Evolutionary conservation across 495 filamentous ascomycete genomes (phyloP), one percentile per base, ranked within the genome.

Genomic region (Aspergillus asperescens): DNA sequence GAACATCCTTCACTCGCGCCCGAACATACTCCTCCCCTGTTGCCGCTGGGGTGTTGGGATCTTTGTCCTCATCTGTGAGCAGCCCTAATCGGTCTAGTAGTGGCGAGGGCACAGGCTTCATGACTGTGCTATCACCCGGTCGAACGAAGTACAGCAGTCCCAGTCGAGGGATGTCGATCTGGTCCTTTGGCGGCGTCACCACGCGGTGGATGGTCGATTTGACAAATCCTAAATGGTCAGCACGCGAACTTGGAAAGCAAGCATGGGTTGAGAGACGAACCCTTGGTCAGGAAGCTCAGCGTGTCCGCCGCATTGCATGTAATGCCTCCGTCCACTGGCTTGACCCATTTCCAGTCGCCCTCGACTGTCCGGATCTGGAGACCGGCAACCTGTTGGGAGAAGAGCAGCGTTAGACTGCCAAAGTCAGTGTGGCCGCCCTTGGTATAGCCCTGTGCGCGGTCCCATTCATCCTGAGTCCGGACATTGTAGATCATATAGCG

Each of bases 401-500:
- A 81, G 0, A 81, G 63, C n/a, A 82, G 58, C 0, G 77, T 81
- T 24, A 81, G 43, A 23, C 67, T 74, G 22, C 74, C 75, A 49
- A 78, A 80, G 59, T 82, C 79, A 9, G 76, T 81, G 55, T 81
- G 78, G 1, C 76, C 78, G n/a, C 70, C 65, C 7, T 62, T 64
- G 44, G 69, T 75, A 19, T 71, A 66, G 38, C 65, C 69, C 27
- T 73, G 66, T 15, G 59, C 67, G 10, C 67, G 66, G 3, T 62
- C 74, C 45, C 74, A 67, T 38, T 77, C 76, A 35, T 77, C 77
- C 2, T 66, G 61, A 0, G 69, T 68, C 7, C 78, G 73, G 0
- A 69, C 63, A 49, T 73, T 65, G 58, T 80, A 81, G 48, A 76
- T 75, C 78, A 81, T 80, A 57, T 82, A 80, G 10, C 79, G 71